Conservation (phyloP, 2,329 filamentous ascomycete species). For the Xylariaceae sp. region DNA sequence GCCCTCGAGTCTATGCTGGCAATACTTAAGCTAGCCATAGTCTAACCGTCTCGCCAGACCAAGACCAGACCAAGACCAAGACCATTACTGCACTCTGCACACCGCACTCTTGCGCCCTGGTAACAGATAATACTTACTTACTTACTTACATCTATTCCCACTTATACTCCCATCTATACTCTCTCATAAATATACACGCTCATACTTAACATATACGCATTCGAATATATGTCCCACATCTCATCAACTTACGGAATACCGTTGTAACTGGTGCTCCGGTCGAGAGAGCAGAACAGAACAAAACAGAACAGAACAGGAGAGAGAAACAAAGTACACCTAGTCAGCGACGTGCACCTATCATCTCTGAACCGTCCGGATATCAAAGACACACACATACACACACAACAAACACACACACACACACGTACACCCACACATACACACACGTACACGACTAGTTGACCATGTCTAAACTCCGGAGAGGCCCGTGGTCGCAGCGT, state of each 20-base stretch:
- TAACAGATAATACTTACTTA: neutral
- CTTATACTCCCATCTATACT: neutral
- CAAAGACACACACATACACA: neutral
- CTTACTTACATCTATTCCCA: neutral
- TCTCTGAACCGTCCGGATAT: neutral
- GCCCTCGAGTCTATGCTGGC: neutral
- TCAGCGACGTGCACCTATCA: neutral
- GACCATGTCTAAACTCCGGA: constrained; percentile 32
- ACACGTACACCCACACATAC: neutral
- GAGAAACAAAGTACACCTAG: neutral
- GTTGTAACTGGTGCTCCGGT: neutral
- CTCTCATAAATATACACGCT: neutral
- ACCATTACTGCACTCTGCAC: no score
- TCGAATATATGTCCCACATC: neutral
- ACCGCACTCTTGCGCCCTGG: neutral
- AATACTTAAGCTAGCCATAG: no score
- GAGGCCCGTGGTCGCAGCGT: constrained; percentile 76
- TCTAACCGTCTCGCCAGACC: no score
- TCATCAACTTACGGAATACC: neutral
- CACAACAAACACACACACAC: neutral
- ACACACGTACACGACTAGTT: neutral
- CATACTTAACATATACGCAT: neutral
- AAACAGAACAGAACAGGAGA: neutral
- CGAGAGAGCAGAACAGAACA: neutral
- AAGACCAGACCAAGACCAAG: no score